phyloP scores from a whole-genome alignment of 2,329 filamentous ascomycete species.

The Drechslerella stenobrocha region DNA sequence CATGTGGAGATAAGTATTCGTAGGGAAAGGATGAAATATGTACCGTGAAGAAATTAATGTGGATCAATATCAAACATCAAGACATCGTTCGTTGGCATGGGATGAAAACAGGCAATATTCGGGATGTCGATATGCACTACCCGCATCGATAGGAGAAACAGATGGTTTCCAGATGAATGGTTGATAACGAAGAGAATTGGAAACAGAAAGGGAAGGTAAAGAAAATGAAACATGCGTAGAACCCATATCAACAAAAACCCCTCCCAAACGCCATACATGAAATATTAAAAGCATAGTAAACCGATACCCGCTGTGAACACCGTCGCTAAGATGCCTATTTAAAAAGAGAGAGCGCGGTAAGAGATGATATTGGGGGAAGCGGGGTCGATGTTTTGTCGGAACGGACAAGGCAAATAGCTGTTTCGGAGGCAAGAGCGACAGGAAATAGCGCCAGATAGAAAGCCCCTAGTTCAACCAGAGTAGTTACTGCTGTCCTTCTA shows the following conservation, averaged over 20 bases:
- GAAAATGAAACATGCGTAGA: constrained; percentile 7
- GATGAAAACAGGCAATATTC: neutral
- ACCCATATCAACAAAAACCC: neutral
- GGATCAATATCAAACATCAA: neutral
- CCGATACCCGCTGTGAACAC: constrained; percentile 20
- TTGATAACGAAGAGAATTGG: neutral
- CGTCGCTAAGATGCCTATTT: constrained; percentile 36
- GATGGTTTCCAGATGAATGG: neutral
- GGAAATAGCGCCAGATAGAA: neutral
- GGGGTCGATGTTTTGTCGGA: neutral
- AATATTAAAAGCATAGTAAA: constrained; percentile 10
- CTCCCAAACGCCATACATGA: constrained; percentile 17
- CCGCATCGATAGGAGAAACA: neutral
- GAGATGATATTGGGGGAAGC: constrained; percentile 3
- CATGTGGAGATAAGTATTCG: neutral
- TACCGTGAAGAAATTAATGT: neutral
- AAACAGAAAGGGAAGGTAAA: neutral
- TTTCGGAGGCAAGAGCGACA: neutral
- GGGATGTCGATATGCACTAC: neutral
- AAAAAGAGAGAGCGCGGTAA: constrained; percentile 10
- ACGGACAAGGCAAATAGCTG: constrained; percentile 1
- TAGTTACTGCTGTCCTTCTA: constrained; percentile 30
- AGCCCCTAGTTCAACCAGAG: neutral
- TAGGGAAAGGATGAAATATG: neutral
- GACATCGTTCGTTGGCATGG: neutral